Evolutionary conservation across 257 asterid species (phyloP), one percentile per base, ranked within the genome.

Genomic region (Rhazya stricta): DNA sequence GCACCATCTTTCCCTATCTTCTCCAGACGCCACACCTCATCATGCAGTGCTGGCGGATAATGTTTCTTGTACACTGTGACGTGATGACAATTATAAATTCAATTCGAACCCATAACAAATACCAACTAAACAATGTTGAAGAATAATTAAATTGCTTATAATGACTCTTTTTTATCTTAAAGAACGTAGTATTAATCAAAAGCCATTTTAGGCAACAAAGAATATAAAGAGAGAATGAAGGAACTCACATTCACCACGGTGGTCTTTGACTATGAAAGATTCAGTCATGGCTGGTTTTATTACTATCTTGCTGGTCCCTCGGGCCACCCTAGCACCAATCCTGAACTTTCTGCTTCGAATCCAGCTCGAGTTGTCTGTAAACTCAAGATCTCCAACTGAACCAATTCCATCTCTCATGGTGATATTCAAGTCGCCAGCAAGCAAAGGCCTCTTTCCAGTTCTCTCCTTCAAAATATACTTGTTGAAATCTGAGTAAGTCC

Each of bases 331-430:
- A 9, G 91, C 96, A 19, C 96, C 97, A 7, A 91, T 67, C 77
- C 93, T 77, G 67, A 91, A 91, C 74, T 68, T 84, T 74, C 97
- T 65, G 71, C 92, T 73, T 60, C 97, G 83, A 27, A 88, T 88
- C 97, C 97, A 91, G 78, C 93, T 89, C 13, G 97, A 91, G 56
- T 91, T 91, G 34, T 91, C 96, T 0, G 97, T 91, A 32, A 89
- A 91, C 16, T 87, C 95, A 11, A 89, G 79, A 9, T 87, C 94
- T n/a, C 89, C 91, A 9, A 91, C 79, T 0, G 29, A 32, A 42
- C 78, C 86, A 3, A 69, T 63, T 13, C 93, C 96, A 7, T 85
- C 90, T 29, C 90, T 84, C 86, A 91, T 81, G 1, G 79, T 72
- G 12, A 85, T 43, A 43, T 48, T 78, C 67, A 83, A 2, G 18